Conservation (phyloP, 345 rosid genomes). For the Cardamine chenopodiifolia region DNA sequence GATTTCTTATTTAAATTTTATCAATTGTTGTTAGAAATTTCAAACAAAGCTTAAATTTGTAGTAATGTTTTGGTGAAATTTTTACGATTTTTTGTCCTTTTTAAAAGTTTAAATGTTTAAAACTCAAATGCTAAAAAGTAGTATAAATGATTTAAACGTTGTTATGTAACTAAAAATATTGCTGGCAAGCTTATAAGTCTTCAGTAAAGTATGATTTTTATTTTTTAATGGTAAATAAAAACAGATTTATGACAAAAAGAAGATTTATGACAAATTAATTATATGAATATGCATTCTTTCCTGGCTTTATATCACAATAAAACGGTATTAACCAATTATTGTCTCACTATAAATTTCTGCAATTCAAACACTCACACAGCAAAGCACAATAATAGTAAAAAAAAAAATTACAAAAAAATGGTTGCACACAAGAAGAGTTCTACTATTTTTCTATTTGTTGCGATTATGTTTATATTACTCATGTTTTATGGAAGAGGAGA, state of each 20-base stretch:
- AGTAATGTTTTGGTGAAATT: too few species aligned
- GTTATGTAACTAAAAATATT: too few species aligned
- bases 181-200: neutral
- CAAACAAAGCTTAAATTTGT: too few species aligned
- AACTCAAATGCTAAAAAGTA: too few species aligned
- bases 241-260: neutral
- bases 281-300: neutral
- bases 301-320: neutral
- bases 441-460: neutral
- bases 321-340: neutral
- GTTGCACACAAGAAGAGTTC: neutral
- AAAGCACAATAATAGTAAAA: neutral
- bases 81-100: too few species aligned
- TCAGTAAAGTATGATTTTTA: too few species aligned
- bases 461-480: neutral
- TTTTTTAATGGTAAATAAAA: neutral
- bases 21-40: too few species aligned
- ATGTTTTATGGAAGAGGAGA: neutral
- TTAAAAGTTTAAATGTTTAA: too few species aligned
- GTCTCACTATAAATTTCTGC: neutral
- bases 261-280: neutral
- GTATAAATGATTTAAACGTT: too few species aligned
- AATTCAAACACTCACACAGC: neutral
- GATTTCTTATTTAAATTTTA: too few species aligned
- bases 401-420: neutral